Conservation (phyloP, 192 early-diverging fungal species). For the Blastocladiella britannica region DNA sequence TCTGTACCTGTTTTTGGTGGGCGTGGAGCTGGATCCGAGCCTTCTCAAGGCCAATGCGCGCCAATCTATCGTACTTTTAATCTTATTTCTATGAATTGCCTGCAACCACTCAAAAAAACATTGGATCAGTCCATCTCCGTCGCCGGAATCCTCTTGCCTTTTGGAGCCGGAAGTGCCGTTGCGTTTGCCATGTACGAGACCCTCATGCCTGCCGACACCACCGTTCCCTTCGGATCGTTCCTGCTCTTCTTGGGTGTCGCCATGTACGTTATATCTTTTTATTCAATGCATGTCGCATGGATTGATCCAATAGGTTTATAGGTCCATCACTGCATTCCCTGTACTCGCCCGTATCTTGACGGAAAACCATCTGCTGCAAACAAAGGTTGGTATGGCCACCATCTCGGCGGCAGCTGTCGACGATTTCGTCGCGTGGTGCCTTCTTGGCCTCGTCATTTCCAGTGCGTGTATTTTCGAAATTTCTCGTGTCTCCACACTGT, state of each 20-base stretch:
- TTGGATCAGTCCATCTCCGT: slow-evolving; percentile 43
- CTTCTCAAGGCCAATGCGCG: slow-evolving; percentile 30
- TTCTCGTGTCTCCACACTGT: neutral
- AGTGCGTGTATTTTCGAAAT: neutral
- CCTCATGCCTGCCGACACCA: slow-evolving; percentile 16
- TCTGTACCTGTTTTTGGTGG: slow-evolving; percentile 73
- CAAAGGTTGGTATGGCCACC: slow-evolving; percentile 60
- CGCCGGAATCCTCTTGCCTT: slow-evolving; percentile 63
- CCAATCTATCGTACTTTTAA: slow-evolving; percentile 15
- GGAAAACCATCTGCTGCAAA: slow-evolving; percentile 60
- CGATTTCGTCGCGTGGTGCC: slow-evolving; percentile 70
- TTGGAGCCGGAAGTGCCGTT: slow-evolving; percentile 52
- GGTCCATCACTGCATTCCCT: slow-evolving; percentile 44
- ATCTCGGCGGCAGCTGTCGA: slow-evolving; percentile 70
- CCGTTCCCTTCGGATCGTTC: slow-evolving; percentile 37
- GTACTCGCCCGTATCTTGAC: slow-evolving; percentile 85
- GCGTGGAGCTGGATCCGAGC: slow-evolving; percentile 57
- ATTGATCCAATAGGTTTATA: neutral
- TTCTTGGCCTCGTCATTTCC: slow-evolving; percentile 12
- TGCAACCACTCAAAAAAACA: too few species aligned
- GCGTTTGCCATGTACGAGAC: slow-evolving; percentile 45
- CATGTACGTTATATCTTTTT: slow-evolving; percentile 52
- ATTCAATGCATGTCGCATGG: neutral
- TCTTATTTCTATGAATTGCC: too few species aligned
- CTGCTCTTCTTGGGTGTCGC: slow-evolving; percentile 74